These are phyloP conservation scores for Claviceps humidiphila DNA, from an alignment of 2,329 filamentous ascomycete species.

Conservation along the genomic window DNA sequence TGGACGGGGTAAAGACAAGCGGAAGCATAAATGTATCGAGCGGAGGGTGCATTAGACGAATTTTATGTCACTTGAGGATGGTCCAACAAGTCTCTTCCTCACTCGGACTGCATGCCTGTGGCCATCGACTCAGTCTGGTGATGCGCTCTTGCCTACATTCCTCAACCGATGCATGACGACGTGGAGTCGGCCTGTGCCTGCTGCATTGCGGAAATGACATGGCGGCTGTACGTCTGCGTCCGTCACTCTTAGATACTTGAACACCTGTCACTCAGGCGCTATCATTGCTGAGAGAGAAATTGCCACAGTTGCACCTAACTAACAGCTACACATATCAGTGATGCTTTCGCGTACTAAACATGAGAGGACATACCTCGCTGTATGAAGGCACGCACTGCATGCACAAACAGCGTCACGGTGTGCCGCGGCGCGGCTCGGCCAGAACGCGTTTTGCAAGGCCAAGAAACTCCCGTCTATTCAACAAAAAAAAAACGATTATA, in stretches of 20 bases:
- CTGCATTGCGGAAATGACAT: background rate
- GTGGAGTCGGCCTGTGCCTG: background rate
- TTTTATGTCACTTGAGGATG: background rate
- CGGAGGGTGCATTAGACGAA: background rate
- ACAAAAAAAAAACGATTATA: slow-evolving; percentile 17
- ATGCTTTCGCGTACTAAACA: no score
- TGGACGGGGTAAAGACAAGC: background rate
- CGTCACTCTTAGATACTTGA: no score
- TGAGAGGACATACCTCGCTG: no score
- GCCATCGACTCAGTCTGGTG: background rate
- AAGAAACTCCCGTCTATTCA: slow-evolving; percentile 6
- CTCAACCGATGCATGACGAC: background rate
- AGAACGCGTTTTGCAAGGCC: background rate
- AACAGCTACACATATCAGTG: no score
- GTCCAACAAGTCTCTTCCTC: background rate
- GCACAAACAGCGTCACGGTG: no score
- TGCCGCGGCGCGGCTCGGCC: background rate
- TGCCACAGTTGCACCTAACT: no score
- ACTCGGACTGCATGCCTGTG: background rate
- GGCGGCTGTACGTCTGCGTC: no score
- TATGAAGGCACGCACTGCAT: no score
- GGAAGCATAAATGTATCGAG: background rate
- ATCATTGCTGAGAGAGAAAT: no score
- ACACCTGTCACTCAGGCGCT: no score
- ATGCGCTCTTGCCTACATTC: background rate